Percentiles rank a stretch among this genome's conserved stretches.
These are phyloP conservation scores for Eucalyptus erythrocorys DNA, from an alignment of 345 rosid genomes.

Conservation along the genomic window DNA sequence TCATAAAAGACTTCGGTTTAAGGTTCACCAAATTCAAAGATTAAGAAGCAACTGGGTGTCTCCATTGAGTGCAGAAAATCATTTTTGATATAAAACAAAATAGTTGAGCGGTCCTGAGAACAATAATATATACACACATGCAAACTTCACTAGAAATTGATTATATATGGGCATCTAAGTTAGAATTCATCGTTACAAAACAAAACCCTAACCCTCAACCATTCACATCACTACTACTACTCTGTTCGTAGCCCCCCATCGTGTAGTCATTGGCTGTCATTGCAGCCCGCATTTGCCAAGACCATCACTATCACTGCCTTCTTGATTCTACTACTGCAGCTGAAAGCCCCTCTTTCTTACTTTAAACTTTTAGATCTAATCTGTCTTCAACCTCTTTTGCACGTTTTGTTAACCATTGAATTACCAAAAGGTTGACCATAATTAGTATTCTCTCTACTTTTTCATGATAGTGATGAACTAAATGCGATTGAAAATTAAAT, in stretches of 20 bases:
- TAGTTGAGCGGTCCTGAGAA: background rate
- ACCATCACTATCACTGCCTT: background rate
- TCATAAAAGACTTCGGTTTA: background rate
- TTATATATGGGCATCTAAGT: background rate
- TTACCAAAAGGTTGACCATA: background rate
- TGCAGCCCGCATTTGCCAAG: background rate
- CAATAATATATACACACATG: background rate
- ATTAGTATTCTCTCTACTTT: background rate
- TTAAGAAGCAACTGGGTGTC: background rate
- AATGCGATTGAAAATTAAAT: background rate
- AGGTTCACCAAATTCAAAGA: background rate
- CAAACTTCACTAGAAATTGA: background rate
- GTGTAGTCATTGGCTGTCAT: background rate
- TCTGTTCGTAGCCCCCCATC: background rate
- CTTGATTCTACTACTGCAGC: background rate
- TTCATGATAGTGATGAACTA: background rate
- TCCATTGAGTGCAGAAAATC: background rate
- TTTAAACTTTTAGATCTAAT: background rate
- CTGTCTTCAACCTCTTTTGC: background rate
- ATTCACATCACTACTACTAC: background rate
- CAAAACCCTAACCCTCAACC: background rate
- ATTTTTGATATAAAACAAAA: background rate
- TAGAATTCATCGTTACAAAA: background rate
- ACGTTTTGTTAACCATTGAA: background rate
- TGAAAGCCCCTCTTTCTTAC: background rate